phyloP scores from a whole-genome alignment of 192 early-diverging fungal genomes.

The Backusella parvicylindrica region DNA sequence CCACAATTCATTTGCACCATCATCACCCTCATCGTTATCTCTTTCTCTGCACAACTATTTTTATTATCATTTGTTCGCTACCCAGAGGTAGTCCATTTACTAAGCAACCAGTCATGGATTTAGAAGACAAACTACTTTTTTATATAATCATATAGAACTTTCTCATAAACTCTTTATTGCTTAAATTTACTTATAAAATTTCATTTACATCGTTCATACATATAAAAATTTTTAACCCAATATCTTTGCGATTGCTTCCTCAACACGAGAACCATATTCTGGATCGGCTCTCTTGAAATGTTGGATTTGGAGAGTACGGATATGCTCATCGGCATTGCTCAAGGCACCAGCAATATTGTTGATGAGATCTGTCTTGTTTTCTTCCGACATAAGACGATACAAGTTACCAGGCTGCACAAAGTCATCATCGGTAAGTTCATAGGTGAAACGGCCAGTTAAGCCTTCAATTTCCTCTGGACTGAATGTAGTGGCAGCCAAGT shows the following conservation, averaged over 20 bases:
- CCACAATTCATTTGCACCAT: background rate
- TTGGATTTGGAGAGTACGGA: conserved; percentile 63
- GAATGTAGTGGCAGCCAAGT: conserved; percentile 48
- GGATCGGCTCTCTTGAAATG: conserved; percentile 71
- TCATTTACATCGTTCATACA: background rate
- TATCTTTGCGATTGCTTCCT: conserved; percentile 38
- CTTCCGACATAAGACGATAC: conserved; percentile 59
- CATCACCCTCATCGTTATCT: background rate
- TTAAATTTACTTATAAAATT: background rate
- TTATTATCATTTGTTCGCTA: background rate
- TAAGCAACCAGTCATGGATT: background rate
- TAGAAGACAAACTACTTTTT: background rate
- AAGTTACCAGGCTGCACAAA: conserved; percentile 63
- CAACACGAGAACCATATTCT: conserved; percentile 66
- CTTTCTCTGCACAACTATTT: background rate
- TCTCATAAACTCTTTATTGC: background rate
- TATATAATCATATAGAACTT: background rate
- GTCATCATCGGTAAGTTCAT: conserved; percentile 54
- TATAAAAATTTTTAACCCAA: background rate
- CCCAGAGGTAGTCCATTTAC: background rate
- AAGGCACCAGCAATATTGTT: conserved; percentile 62
- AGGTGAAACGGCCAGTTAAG: conserved; percentile 57
- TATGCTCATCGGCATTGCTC: conserved; percentile 57
- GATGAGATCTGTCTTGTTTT: conserved; percentile 59
- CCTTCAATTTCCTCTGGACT: conserved; percentile 46